These are phyloP conservation scores for Penicillium sp. DNA, from an alignment of 2,329 filamentous ascomycete genomes.

Conservation along the genomic window DNA sequence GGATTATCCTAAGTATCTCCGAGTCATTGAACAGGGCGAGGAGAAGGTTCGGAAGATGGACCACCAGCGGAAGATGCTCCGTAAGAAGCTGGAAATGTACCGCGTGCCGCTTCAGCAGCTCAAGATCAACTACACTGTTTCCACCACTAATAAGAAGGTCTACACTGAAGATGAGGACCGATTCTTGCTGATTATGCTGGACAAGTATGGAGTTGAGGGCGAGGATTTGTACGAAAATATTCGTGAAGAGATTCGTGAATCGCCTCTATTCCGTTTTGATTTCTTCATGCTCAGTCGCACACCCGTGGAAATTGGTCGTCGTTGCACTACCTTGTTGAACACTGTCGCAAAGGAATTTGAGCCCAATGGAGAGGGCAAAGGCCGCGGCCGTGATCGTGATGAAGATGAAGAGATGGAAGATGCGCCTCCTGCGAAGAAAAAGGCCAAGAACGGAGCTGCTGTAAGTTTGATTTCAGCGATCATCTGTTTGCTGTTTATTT, in stretches of 20 bases:
- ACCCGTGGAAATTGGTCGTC: constrained; percentile 83
- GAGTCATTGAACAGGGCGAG: constrained; percentile 88
- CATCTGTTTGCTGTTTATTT: not conserved
- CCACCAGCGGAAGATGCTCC: constrained; percentile 87
- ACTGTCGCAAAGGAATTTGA: constrained; percentile 96
- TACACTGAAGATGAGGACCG: constrained; percentile 98
- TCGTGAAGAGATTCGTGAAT: constrained; percentile 94
- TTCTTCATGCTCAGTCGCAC: constrained; percentile 99
- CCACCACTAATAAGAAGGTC: constrained; percentile 99
- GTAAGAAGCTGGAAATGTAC: constrained; percentile 94
- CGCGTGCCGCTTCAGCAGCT: constrained; percentile 96
- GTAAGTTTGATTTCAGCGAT: constrained; percentile 51
- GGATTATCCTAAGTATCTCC: constrained; percentile 85
- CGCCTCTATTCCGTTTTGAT: constrained; percentile 93
- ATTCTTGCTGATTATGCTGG: constrained; percentile 88
- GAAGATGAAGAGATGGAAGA: constrained; percentile 82
- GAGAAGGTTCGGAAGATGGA: constrained; percentile 84
- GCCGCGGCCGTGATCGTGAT: constrained; percentile 60
- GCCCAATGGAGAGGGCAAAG: constrained; percentile 70
- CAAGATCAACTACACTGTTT: constrained; percentile 98
- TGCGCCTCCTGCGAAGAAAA: constrained; percentile 88
- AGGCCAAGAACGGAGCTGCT: constrained; percentile 84
- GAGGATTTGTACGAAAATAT: constrained; percentile 90
- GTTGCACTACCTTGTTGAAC: constrained; percentile 90
- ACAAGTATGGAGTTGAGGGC: constrained; percentile 87